phyloP scores from a whole-genome alignment of 108 stramenopile species.

The Discostella pseudostelligera region DNA sequence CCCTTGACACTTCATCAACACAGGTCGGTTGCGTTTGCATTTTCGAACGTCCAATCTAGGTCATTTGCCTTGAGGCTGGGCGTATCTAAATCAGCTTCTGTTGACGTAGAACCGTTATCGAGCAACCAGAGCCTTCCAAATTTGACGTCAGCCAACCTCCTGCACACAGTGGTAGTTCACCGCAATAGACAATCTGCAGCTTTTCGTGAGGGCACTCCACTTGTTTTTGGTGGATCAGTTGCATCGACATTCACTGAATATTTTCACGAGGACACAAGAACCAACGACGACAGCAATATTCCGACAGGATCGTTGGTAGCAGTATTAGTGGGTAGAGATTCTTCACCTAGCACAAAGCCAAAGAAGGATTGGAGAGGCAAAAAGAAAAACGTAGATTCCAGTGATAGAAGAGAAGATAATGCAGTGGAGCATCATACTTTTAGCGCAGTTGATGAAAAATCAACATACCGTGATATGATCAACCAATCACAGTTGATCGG shows the following conservation, averaged over 20 bases:
- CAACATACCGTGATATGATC: constrained; percentile 11
- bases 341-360: constrained; percentile 3
- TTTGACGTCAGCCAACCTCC: neutral
- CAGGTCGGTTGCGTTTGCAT: neutral
- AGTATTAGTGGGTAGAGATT: constrained; percentile 55
- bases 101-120: neutral
- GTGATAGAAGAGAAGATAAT: constrained; percentile 6
- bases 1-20: neutral
- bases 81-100: neutral
- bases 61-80: neutral
- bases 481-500: constrained; percentile 62
- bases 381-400: constrained; percentile 10
- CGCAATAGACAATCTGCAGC: constrained; percentile 68
- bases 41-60: neutral
- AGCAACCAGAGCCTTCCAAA: constrained; percentile 1
- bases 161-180: constrained; percentile 61
- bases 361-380: constrained; percentile 25
- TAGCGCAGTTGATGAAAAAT: constrained; percentile 4
- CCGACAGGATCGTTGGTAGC: constrained; percentile 59
- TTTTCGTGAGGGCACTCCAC: constrained; percentile 74
- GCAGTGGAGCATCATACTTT: constrained; percentile 36
- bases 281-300: constrained; percentile 10
- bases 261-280: neutral
- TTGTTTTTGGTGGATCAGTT: constrained; percentile 72
- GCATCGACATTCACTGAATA: constrained; percentile 34